Percentiles rank a stretch among this genome's conserved stretches.
Evolutionary conservation across 352 stramenopile genomes (phyloP).

Genomic region (Pythium inflatum): DNA sequence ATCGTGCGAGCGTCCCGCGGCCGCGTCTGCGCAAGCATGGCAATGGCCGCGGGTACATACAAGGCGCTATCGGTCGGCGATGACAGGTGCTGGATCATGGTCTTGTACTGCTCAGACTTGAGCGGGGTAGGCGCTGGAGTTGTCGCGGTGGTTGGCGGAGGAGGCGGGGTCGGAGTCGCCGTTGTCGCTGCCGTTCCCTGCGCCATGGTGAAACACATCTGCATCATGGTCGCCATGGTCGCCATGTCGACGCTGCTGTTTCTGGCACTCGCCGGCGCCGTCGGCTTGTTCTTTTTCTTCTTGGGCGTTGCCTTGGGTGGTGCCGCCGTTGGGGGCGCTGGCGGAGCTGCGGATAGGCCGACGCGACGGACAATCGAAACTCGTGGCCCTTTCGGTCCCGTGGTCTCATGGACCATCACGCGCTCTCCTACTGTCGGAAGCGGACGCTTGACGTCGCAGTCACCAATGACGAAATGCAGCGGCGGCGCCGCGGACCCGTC

Average conservation of each 20-base stretch:
- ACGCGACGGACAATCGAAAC: background rate
- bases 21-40: constrained; percentile 4
- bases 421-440: constrained; percentile 2
- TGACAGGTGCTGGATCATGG: constrained; percentile 3
- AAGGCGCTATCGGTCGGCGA: background rate
- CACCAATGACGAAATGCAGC: background rate
- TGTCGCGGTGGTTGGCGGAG: too few species aligned
- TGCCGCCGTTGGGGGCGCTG: too few species aligned
- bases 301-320: background rate
- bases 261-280: too few species aligned
- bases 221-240: too few species aligned
- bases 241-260: too few species aligned
- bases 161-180: too few species aligned
- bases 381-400: constrained; percentile 6
- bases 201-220: too few species aligned
- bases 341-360: too few species aligned
- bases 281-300: background rate
- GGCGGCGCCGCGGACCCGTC: background rate
- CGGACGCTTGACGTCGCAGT: constrained; percentile 14
- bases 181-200: too few species aligned
- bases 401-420: constrained; percentile 4
- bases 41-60: background rate
- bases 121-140: background rate
- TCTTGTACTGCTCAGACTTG: constrained; percentile 3
- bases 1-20: constrained; percentile 4